Conservation (phyloP, 2,329 filamentous ascomycete genomes). For the Tolypocladium capitatum region DNA sequence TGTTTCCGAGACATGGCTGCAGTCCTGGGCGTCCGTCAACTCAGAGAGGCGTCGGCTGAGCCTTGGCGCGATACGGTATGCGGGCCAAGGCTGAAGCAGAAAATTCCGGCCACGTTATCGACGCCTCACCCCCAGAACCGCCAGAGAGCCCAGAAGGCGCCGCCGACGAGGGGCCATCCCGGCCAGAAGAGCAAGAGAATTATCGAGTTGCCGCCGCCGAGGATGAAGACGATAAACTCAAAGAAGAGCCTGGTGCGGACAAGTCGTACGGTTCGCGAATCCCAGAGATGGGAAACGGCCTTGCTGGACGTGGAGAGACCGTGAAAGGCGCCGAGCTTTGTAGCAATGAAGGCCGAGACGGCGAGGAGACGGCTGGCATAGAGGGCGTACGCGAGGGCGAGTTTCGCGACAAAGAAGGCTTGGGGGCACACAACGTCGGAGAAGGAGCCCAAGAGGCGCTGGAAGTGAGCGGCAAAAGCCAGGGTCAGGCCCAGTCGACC, state of each 20-base stretch:
- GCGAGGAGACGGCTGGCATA: constrained; percentile 13
- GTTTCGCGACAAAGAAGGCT: constrained; percentile 16
- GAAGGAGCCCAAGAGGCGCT: constrained; percentile 17
- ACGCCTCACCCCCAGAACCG: constrained; percentile 18
- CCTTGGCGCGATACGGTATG: neutral
- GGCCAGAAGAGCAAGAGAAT: constrained; percentile 43
- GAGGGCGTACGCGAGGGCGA: constrained; percentile 11
- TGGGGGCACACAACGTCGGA: constrained; percentile 18
- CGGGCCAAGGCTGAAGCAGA: neutral
- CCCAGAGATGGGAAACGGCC: constrained; percentile 20
- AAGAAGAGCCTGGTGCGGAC: constrained; percentile 34
- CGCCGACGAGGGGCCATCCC: constrained; percentile 36
- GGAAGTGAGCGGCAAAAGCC: constrained; percentile 19
- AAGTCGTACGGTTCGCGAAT: constrained; percentile 19
- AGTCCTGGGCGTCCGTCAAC: neutral
- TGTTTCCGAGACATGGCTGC: neutral
- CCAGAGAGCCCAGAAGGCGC: constrained; percentile 20
- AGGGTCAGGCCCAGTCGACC: constrained; percentile 21
- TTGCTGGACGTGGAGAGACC: constrained; percentile 15
- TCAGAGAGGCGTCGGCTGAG: too few species aligned
- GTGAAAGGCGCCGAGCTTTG: constrained; percentile 16
- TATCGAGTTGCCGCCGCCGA: constrained; percentile 35
- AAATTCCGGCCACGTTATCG: neutral
- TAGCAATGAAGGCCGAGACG: constrained; percentile 12
- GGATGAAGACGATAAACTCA: constrained; percentile 37